Base-by-base conservation (phyloP, 768 basidiomycete genomes). In the Mycena filopes region DNA sequence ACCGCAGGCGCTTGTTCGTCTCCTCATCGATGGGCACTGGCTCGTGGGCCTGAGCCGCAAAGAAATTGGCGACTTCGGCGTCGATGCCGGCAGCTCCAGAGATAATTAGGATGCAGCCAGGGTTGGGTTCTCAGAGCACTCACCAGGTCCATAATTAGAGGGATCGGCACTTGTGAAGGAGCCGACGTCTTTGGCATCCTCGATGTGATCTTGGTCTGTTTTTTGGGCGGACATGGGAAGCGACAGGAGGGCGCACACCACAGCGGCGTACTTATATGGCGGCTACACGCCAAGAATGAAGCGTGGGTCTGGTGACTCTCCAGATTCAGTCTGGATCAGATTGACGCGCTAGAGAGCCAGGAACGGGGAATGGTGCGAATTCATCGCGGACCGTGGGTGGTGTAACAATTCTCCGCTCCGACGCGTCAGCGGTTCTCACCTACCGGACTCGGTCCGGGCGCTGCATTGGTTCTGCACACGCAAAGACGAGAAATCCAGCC, bases 21-120 rank as follows among this genome's bases (percentile, higher is more conserved):
- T 73, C 78, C 21, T 82, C 81, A 62, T 82, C 80, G 40, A 84
- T 83, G 4, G 76, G 74, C 10, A 79, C 62, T 11, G 69, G 68
- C 41, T 76, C 72, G 4, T 70, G 55, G 13, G 55, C 57, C 26
- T 70, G 57, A 10, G 71, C 76, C 60, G 71, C 78, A 55, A 83
- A 81, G 71, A 84, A 84, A 20, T 80, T 72, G 3, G 82, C 82
- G 15, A 84, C 79, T 72, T 83, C 83, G n/a, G 78, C 73, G 65
- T 83, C 82, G 50, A 83, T 83, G 23, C 82, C 81, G 28, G 60
- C 58, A 3, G 70, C 40, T 54, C 69, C 65, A 26, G 26, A 66
- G 38, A 59, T 47, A 15, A 59, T 57, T 6, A n/a, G n/a, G n/a
- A n/a, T n/a, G n/a, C n/a, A 40, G 58, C 60, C 18, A 49, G 36